phyloP scores from a whole-genome alignment of 2,329 filamentous ascomycete species.

The Nothopassalora personata region DNA sequence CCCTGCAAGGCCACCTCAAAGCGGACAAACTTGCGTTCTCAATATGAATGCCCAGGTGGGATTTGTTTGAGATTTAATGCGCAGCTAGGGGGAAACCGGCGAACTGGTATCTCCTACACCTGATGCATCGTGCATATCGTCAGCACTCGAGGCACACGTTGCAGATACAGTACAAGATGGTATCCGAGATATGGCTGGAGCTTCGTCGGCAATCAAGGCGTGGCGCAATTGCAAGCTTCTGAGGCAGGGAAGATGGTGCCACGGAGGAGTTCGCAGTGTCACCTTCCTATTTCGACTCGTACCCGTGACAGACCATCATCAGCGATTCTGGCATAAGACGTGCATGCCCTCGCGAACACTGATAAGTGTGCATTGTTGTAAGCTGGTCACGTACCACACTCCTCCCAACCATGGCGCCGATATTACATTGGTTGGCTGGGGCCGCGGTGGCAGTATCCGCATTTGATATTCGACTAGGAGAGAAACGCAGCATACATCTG shows the following conservation, averaged over 20 bases:
- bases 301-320: no score
- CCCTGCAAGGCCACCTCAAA: no score
- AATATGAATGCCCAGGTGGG: no score
- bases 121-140: not conserved
- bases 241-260: not conserved
- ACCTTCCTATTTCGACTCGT: not conserved
- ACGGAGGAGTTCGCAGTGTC: not conserved
- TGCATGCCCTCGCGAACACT: no score
- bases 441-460: constrained; percentile 1
- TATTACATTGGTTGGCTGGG: not conserved
- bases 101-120: not conserved
- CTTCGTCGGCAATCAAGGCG: not conserved
- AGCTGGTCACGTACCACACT: not conserved
- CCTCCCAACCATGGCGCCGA: not conserved
- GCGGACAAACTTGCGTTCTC: no score
- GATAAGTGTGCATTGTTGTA: not conserved
- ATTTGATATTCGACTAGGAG: constrained; percentile 3
- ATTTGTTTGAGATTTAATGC: no score
- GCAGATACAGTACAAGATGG: not conserved
- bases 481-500: not conserved
- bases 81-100: no score
- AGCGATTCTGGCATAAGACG: no score
- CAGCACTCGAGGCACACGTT: not conserved
- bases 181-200: not conserved
- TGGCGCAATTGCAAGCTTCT: not conserved